These are phyloP conservation scores for Sicyos baderoa DNA, from an alignment of 306 rosid species.

Conservation along the genomic window DNA sequence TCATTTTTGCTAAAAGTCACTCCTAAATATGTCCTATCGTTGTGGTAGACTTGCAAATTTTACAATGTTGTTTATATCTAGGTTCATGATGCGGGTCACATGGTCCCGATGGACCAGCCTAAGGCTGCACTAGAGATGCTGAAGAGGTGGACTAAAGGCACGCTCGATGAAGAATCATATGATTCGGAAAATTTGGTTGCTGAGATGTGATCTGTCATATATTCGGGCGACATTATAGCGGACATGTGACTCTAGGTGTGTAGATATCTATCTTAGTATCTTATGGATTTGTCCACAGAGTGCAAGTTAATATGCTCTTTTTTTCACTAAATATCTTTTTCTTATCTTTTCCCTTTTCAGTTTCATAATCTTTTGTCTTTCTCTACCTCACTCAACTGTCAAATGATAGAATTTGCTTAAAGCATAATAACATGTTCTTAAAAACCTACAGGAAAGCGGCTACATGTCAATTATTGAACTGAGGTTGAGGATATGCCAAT, in stretches of 20 bases:
- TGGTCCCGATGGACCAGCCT: constrained; percentile 99
- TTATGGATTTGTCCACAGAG: not conserved
- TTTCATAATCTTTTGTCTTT: not conserved
- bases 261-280: not conserved
- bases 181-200: constrained; percentile 40
- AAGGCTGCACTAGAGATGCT: constrained; percentile 88
- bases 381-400: too few relatives aligned
- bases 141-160: constrained; percentile 72
- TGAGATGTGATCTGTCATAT: constrained; percentile 34
- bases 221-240: not conserved
- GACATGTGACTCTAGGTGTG: not conserved
- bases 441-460: too few relatives aligned
- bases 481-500: too few relatives aligned
- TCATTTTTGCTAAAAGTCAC: too few relatives aligned
- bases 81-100: constrained; percentile 96
- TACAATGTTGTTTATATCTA: constrained; percentile 16
- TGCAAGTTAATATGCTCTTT: not conserved
- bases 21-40: too few relatives aligned
- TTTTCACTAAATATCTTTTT: not conserved
- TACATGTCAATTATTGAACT: too few relatives aligned
- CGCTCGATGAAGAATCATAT: constrained; percentile 27
- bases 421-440: too few relatives aligned
- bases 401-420: too few relatives aligned
- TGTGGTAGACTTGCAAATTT: too few relatives aligned
- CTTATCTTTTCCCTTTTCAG: not conserved